Base-by-base conservation (phyloP, 2,329 filamentous ascomycete genomes). In the Reticulascus tulasneorum region DNA sequence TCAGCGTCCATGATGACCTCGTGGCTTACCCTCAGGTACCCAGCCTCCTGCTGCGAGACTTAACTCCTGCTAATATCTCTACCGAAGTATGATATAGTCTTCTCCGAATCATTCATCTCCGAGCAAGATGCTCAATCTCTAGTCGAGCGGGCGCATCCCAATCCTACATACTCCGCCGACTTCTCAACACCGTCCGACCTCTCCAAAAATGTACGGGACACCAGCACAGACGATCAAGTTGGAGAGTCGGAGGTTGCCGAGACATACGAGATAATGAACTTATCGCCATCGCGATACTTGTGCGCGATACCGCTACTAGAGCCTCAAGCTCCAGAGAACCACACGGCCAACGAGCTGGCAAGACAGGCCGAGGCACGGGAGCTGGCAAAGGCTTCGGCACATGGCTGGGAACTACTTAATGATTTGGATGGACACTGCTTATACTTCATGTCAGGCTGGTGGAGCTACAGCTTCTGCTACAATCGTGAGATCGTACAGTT, bases 391-490 rank as follows among this genome's bases (percentile, higher is more conserved):
- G 90, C 89, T 1, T 85, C 83, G 2, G 74, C 79, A 21, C 81
- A 80, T 31, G 90, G 90, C 6, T 85, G 86, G 74, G 84, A 93
- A 52, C 71, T 96, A 16, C 68, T 96, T 33, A 75, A 77, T 46
- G 79, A 82, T 18, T 82, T 96, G 61, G 77, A 90, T 35, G 84
- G 82, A 4, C 75, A 76, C 33, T 96, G 90, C 59, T 76, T 96
- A 45, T 94, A 91, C 66, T 78, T 72, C 46, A 67, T 89, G 47
- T 85, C 81, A 1, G 90, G 90, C 0, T 96, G 90, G 90, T 96
- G 90, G 90, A 93, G 85, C 54, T 96, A 96, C 63, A 85, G 83
- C 50, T 95, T 95, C 60, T 96, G 90, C 69, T 93, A 94, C 64
- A 86, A 86, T 55, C 75, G 82, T 44, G 80, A 91, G 45, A 82